phyloP scores from a whole-genome alignment of 805 yeast species.

The Candida golubevii region DNA sequence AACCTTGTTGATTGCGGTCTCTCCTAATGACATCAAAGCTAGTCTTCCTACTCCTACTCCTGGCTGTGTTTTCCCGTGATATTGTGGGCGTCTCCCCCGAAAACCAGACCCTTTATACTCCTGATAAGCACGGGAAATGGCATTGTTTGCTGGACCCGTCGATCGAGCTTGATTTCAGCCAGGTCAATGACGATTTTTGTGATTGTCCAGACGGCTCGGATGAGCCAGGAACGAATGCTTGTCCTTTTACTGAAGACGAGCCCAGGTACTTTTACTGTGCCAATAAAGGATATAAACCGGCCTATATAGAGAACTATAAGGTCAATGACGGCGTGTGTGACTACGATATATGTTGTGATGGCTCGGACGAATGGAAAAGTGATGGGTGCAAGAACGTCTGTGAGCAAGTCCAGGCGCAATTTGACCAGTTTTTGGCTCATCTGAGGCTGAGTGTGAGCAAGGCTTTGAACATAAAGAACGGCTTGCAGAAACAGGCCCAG shows the following conservation, averaged over 20 bases:
- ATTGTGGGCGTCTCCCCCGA: constrained; percentile 37
- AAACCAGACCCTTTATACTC: constrained; percentile 43
- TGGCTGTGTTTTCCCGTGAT: too few species aligned
- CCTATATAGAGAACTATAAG: constrained; percentile 57
- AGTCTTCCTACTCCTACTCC: too few species aligned
- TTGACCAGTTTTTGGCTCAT: constrained; percentile 11
- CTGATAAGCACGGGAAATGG: constrained; percentile 55
- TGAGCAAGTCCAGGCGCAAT: constrained; percentile 42
- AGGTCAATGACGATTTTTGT: constrained; percentile 84
- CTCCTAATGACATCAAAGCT: too few species aligned
- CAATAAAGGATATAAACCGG: constrained; percentile 66
- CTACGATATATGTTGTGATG: constrained; percentile 87
- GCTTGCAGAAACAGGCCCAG: constrained; percentile 22
- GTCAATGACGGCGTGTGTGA: constrained; percentile 93
- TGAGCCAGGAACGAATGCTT: constrained; percentile 93
- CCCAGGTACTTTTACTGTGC: constrained; percentile 60
- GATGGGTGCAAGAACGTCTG: constrained; percentile 55
- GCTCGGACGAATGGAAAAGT: constrained; percentile 69
- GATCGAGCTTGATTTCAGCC: constrained; percentile 53
- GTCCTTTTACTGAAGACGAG: constrained; percentile 35
- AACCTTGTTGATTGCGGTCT: too few species aligned
- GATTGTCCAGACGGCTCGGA: constrained; percentile 98
- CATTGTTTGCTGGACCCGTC: constrained; percentile 64
- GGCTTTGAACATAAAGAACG: constrained; percentile 27
- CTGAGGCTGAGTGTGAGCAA: constrained; percentile 11